Base-by-base conservation (phyloP, 2,329 filamentous ascomycete species). In the Fusarium sp. region DNA sequence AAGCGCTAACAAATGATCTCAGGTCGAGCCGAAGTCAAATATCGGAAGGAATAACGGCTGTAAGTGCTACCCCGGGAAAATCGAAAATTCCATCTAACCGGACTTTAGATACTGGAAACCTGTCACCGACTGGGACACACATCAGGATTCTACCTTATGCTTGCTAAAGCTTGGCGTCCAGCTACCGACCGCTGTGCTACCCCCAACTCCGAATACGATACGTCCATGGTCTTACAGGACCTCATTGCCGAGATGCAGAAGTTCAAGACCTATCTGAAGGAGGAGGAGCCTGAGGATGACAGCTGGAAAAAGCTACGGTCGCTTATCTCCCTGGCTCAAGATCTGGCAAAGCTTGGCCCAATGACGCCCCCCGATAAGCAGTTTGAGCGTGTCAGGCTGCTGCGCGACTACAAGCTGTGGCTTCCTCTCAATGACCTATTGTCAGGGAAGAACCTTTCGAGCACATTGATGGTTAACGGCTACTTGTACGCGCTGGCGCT, bases 331-430 rank as follows among this genome's bases (percentile, higher is more conserved):
- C 29, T 68, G 3, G 59, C 65, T 0, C 48, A 69, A 41, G 53
- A 69, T 18, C 14, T 68, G 12, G 40, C 22, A 5, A 59, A 49
- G 6, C 44, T 69, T 12, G 65, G 65, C 9, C 18, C 65, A 9
- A 60, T 53, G 6, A 44, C 58, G 4, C 54, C 65, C 0, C 34
- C 41, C 0, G 44, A 44, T 3, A 63, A 69, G 2, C 65, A 68
- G 20, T 68, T 68, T 10, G 65, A 69, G 41, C 48, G 48, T 1
- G 48, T 56, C 3, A 45, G 58, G 1, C 10, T 52, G 2, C 18
- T 68, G 8, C 59, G 65, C 51, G 65, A 69, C 6, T 65, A 65
- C 14, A 57, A 52, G 18, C 40, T 68, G 5, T 68, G 65, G 65
- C 32, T 68, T 20, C 65, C 65, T 5, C 40, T 60, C 1, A 69